A percentile compares a stretch with the other conserved stretches of the same genome.
phyloP scores from a whole-genome alignment of 2,329 filamentous ascomycete genomes.

The Penicillium fuscoglaucum region DNA sequence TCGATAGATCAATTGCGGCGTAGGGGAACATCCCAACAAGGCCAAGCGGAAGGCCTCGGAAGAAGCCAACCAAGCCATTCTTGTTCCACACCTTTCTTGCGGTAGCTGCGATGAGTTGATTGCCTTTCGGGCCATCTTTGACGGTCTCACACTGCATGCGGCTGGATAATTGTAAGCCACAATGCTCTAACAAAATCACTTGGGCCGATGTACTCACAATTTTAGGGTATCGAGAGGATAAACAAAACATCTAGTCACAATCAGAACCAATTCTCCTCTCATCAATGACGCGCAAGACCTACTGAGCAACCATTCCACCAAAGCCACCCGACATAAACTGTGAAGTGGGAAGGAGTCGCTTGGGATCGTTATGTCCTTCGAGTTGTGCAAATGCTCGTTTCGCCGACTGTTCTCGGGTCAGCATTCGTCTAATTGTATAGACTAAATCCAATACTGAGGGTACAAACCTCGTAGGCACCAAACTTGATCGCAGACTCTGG shows the following conservation, averaged over 20 bases:
- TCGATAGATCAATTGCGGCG: slow-evolving; percentile 92
- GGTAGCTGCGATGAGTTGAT: slow-evolving; percentile 77
- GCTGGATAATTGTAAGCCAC: slow-evolving; percentile 37
- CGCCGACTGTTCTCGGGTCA: slow-evolving; percentile 59
- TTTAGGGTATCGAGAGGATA: slow-evolving; percentile 78
- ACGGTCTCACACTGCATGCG: slow-evolving; percentile 95
- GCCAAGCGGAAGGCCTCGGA: slow-evolving; percentile 91
- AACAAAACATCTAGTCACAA: slow-evolving; percentile 68
- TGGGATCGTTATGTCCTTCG: slow-evolving; percentile 83
- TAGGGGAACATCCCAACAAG: slow-evolving; percentile 97
- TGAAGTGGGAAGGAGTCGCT: slow-evolving; percentile 75
- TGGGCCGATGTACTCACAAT: slow-evolving; percentile 50
- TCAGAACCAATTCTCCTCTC: slow-evolving; percentile 22
- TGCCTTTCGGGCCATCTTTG: slow-evolving; percentile 77
- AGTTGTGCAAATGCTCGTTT: slow-evolving; percentile 82
- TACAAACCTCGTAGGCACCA: slow-evolving; percentile 81
- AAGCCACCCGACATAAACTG: slow-evolving; percentile 90
- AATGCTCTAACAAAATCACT: not conserved
- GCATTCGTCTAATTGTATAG: not conserved
- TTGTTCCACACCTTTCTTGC: slow-evolving; percentile 81
- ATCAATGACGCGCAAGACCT: slow-evolving; percentile 34
- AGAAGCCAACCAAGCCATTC: slow-evolving; percentile 74
- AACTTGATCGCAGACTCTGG: slow-evolving; percentile 98
- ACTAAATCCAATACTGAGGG: not conserved
- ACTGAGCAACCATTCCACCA: slow-evolving; percentile 93